A percentile compares a stretch with the other conserved stretches of the same genome.
phyloP scores from a whole-genome alignment of 1,139 yeast species.

The Nakaseomyces sp. region DNA sequence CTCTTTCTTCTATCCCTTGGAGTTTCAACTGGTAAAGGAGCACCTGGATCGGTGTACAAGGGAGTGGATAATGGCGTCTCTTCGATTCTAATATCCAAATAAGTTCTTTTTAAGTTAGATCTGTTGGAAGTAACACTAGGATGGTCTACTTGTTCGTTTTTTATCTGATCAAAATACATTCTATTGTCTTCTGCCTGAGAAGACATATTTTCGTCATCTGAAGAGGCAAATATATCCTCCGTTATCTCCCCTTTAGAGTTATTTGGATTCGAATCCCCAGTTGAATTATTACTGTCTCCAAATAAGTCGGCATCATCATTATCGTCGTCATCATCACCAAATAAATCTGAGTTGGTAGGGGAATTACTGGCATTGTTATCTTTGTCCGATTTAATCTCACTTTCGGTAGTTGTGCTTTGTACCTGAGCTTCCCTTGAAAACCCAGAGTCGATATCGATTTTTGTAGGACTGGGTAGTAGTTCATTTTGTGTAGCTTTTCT shows the following conservation, averaged over 20 bases:
- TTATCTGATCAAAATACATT: conserved; percentile 4
- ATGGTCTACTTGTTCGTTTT: neutral
- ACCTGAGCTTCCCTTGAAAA: neutral
- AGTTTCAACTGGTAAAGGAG: conserved; percentile 64
- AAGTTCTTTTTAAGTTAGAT: conserved; percentile 22
- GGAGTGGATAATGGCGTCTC: conserved; percentile 47
- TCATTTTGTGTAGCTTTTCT: conserved; percentile 14
- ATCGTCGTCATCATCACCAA: conserved; percentile 21
- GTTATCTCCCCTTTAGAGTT: conserved; percentile 25
- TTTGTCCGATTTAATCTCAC: conserved; percentile 4
- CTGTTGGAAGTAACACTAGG: conserved; percentile 7
- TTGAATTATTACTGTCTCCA: conserved; percentile 26
- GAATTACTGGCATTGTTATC: conserved; percentile 14
- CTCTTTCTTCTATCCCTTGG: conserved; percentile 46
- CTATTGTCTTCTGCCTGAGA: conserved; percentile 11
- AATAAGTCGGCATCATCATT: conserved; percentile 27
- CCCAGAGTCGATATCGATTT: conserved; percentile 1
- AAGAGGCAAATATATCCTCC: conserved; percentile 30
- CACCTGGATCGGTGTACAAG: conserved; percentile 72
- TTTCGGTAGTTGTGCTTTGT: neutral
- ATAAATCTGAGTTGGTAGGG: conserved; percentile 18
- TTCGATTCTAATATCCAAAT: conserved; percentile 48
- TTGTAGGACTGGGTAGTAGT: conserved; percentile 13
- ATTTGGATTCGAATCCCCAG: conserved; percentile 11
- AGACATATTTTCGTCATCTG: conserved; percentile 27